Evolutionary conservation across 2,329 filamentous ascomycete genomes (phyloP).

Genomic region (Sclerotinia minor): DNA sequence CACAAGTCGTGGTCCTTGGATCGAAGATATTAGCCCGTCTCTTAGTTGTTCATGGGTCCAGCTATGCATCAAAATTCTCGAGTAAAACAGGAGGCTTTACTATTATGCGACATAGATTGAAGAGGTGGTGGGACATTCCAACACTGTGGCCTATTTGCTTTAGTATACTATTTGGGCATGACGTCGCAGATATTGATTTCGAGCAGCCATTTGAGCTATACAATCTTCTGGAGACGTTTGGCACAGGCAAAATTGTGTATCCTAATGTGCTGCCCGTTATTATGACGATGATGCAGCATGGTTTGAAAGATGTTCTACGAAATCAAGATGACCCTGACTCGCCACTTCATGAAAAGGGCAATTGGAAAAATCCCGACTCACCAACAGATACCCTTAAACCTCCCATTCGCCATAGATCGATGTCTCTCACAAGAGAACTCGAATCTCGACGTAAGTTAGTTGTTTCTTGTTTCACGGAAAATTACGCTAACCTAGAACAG

Average conservation of each 20-base stretch:
- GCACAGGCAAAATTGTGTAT: conserved; percentile 65
- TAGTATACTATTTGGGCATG: conserved; percentile 81
- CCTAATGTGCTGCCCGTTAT: conserved; percentile 80
- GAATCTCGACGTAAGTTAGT: conserved; percentile 53
- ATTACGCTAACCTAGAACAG: conserved; percentile 34
- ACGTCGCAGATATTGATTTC: conserved; percentile 73
- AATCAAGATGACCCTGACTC: conserved; percentile 62
- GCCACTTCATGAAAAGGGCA: conserved; percentile 43
- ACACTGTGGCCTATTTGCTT: conserved; percentile 86
- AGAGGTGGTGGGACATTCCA: conserved; percentile 84
- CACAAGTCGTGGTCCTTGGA: conserved; percentile 77
- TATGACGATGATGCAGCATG: conserved; percentile 82
- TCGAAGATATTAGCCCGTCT: conserved; percentile 81
- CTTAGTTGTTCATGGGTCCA: conserved; percentile 75
- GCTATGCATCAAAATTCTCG: conserved; percentile 82
- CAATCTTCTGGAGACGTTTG: conserved; percentile 73
- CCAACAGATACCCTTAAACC: conserved; percentile 27
- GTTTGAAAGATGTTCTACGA: conserved; percentile 68
- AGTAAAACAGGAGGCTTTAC: conserved; percentile 88
- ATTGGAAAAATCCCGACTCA: conserved; percentile 33
- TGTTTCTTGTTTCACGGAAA: too few relatives aligned
- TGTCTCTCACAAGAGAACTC: conserved; percentile 64
- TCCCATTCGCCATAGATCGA: conserved; percentile 50
- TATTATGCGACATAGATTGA: conserved; percentile 79
- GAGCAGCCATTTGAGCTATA: conserved; percentile 72